Conservation (phyloP, 805 yeast genomes). For the Starmerella stigmatis region DNA sequence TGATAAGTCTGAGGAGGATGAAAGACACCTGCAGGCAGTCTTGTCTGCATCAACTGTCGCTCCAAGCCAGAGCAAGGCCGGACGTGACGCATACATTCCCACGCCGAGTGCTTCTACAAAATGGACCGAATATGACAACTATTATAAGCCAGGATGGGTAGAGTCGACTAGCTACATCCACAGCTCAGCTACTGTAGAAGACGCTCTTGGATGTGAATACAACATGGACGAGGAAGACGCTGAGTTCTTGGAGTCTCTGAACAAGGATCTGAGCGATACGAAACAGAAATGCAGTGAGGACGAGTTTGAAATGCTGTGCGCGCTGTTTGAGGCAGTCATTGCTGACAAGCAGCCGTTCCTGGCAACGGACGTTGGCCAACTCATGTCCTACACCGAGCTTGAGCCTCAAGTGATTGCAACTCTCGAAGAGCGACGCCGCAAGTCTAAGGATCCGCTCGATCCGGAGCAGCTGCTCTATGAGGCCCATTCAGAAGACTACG, state of each 20-base stretch:
- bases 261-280: conserved; percentile 20
- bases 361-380: conserved; percentile 70
- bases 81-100: conserved; percentile 59
- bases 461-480: conserved; percentile 27
- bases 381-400: conserved; percentile 60
- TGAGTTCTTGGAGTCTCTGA: conserved; percentile 43
- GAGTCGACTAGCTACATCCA: conserved; percentile 76
- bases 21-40: conserved; percentile 87
- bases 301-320: conserved; percentile 73
- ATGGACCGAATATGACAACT: conserved; percentile 67
- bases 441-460: conserved; percentile 43
- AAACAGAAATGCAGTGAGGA: conserved; percentile 50
- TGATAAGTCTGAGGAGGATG: conserved; percentile 94
- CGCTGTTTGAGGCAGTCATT: conserved; percentile 62
- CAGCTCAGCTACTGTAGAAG: conserved; percentile 92
- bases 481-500: conserved; percentile 22
- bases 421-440: conserved; percentile 30
- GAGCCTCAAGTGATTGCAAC: conserved; percentile 36
- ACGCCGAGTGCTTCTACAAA: conserved; percentile 87
- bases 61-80: conserved; percentile 33
- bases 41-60: conserved; percentile 68
- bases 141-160: conserved; percentile 54
- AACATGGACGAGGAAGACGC: conserved; percentile 87
- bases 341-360: conserved; percentile 80
- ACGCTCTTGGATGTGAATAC: conserved; percentile 74